Evolutionary conservation across 495 filamentous ascomycete species (phyloP).

Genomic region (Aspergillus incahuasiensis): DNA sequence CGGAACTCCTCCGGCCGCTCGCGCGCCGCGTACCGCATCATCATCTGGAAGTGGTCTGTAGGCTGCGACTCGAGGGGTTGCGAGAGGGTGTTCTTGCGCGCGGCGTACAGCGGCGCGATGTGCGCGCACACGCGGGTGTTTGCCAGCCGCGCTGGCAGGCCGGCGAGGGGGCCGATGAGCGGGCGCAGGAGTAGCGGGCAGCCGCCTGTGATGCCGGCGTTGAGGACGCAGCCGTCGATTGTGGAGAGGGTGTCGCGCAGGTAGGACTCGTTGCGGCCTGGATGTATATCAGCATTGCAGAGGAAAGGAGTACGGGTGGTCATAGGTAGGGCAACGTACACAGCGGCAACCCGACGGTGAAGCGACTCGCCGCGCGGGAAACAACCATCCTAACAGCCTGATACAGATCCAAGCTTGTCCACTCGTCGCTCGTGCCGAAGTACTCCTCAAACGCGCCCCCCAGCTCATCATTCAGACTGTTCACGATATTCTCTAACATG

Average conservation of each 20-base stretch:
- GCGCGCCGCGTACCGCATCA: conserved; percentile 29
- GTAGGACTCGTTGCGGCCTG: conserved; percentile 26
- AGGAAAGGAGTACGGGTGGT: no score
- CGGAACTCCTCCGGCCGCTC: conserved; percentile 30
- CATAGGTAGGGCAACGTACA: no score
- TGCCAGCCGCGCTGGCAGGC: conserved; percentile 2
- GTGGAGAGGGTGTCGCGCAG: conserved; percentile 17
- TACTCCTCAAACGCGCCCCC: conserved; percentile 16
- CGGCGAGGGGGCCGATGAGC: conserved; percentile 22
- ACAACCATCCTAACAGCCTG: conserved; percentile 29
- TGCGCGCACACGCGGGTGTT: conserved; percentile 19
- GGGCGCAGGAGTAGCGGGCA: conserved; percentile 25
- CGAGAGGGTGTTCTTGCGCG: conserved; percentile 19
- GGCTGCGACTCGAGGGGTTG: conserved; percentile 18
- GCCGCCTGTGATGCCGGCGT: conserved; percentile 20
- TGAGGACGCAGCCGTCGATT: conserved; percentile 22
- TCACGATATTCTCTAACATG: conserved; percentile 16
- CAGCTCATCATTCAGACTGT: conserved; percentile 27
- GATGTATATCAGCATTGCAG: no score
- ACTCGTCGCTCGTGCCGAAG: conserved; percentile 26
- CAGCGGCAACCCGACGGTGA: conserved; percentile 36
- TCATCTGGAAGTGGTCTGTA: conserved; percentile 32
- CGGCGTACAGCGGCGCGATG: conserved; percentile 18
- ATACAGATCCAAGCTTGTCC: conserved; percentile 26
- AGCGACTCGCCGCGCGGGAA: conserved; percentile 29